These are phyloP conservation scores for Ilyonectria destructans DNA, from an alignment of 2,329 filamentous ascomycete species.

Conservation along the genomic window DNA sequence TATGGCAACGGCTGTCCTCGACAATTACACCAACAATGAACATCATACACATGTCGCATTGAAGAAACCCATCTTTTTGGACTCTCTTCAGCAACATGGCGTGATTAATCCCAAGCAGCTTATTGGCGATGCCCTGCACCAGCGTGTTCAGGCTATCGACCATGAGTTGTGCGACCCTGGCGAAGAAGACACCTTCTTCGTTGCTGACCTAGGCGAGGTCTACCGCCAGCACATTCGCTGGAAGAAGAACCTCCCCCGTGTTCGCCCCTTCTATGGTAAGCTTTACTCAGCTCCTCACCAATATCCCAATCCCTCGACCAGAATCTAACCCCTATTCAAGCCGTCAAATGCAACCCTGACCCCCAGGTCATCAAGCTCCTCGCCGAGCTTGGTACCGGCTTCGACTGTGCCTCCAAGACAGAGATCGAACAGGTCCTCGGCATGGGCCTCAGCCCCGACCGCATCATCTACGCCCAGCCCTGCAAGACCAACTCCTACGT, in stretches of 20 bases:
- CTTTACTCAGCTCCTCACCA: conserved; percentile 6
- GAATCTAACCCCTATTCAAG: conserved; percentile 62
- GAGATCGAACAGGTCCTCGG: conserved; percentile 94
- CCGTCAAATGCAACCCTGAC: conserved; percentile 99
- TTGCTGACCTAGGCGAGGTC: conserved; percentile 97
- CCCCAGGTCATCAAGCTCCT: conserved; percentile 90
- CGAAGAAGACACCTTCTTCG: conserved; percentile 98
- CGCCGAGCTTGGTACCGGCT: conserved; percentile 90
- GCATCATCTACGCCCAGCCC: conserved; percentile 98
- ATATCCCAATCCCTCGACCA: not conserved
- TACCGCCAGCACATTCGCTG: conserved; percentile 99
- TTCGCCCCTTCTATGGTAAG: conserved; percentile 97
- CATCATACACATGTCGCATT: conserved; percentile 65
- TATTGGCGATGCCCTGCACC: conserved; percentile 89
- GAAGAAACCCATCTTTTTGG: conserved; percentile 61
- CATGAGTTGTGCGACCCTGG: conserved; percentile 90
- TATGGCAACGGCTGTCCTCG: conserved; percentile 75
- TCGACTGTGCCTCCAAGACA: conserved; percentile 97
- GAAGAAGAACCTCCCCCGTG: conserved; percentile 93
- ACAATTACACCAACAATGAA: conserved; percentile 67
- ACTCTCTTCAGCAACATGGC: conserved; percentile 60
- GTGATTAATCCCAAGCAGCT: conserved; percentile 78
- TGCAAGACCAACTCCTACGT: conserved; percentile 99
- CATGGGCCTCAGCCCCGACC: conserved; percentile 86
- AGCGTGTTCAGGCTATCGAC: conserved; percentile 87